phyloP scores from a whole-genome alignment of 108 stramenopile species.

The Seminavis robusta region DNA sequence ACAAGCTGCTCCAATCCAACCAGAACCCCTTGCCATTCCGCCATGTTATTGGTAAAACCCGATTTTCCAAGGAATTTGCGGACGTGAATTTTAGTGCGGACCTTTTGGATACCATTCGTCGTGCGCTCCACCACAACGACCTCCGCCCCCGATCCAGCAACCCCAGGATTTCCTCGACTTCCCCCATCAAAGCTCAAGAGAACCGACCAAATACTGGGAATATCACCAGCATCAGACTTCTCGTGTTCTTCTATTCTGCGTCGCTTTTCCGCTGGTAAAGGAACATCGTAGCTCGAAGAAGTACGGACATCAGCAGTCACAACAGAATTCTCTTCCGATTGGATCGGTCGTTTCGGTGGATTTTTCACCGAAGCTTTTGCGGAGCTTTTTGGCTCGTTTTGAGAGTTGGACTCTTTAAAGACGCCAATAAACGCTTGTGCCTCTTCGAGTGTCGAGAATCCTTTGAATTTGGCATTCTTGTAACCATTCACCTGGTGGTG shows the following conservation, averaged over 20 bases:
- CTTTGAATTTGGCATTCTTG: slow-evolving; percentile 53
- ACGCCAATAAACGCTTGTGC: slow-evolving; percentile 46
- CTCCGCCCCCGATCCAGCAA: slow-evolving; percentile 69
- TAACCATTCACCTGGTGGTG: slow-evolving; percentile 48
- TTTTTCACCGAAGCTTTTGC: not conserved
- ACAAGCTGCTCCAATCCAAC: slow-evolving; percentile 40
- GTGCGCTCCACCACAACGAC: slow-evolving; percentile 4
- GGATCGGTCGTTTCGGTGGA: not conserved
- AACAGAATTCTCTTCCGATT: not conserved
- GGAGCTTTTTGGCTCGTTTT: not conserved
- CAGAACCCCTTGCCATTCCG: slow-evolving; percentile 72
- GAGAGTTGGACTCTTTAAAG: not conserved
- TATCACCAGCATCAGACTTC: too few relatives aligned
- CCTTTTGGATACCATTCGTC: not conserved
- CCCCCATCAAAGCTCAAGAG: slow-evolving; percentile 77
- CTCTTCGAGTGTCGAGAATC: slow-evolving; percentile 46
- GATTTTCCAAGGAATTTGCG: slow-evolving; percentile 44
- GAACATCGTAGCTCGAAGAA: too few relatives aligned
- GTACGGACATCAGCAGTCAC: too few relatives aligned
- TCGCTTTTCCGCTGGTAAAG: too few relatives aligned
- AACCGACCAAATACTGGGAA: too few relatives aligned
- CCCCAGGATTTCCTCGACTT: slow-evolving; percentile 80
- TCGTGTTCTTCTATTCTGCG: too few relatives aligned
- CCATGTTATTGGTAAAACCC: slow-evolving; percentile 69
- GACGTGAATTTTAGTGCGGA: slow-evolving; percentile 3